Evolutionary conservation across 2,329 filamentous ascomycete species (phyloP), one percentile per base, ranked within the genome.

Genomic region (Sporothrix sp.): DNA sequence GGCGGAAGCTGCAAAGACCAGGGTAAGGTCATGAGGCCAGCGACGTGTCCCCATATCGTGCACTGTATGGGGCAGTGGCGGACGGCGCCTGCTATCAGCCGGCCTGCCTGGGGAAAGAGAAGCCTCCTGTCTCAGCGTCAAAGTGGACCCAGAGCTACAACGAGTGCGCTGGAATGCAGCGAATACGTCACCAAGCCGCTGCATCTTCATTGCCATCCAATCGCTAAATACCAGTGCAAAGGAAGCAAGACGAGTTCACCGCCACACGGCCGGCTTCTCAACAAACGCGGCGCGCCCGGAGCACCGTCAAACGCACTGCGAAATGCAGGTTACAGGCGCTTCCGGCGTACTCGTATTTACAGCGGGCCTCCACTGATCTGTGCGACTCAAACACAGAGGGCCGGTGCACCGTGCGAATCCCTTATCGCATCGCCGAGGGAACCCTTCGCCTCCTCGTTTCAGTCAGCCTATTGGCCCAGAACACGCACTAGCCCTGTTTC

Each of bases 371-470:
- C 20, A 16, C 44, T 30, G 32, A n/a, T 35, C 32, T 27, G 25
- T 35, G 13, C 30, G 43, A 28, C 16, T 32, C 43, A 45, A 33
- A 35, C 20, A 36, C 30, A 35, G 35, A 45, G 42, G 42, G 42
- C 27, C 36, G 18, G 35, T 18, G 30, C 51, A 56, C 56, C 33
- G 56, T 57, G 55, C 57, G 51, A 53, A 36, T 43, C 18, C 7
- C 52, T 57, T 58, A 55, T 61, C 59, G 59, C 56, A 61, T 62
- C 58, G 57, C 58, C 59, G 51, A 60, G 60, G 60, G 52, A 60
- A 60, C 58, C 51, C 53, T 50, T 16, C 45, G 50, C 45, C 51
- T 50, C 51, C 47, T 51, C 45, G 45, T 56, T 53, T 54, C 53
- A 55, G 57, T 56, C 51, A 58, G 52, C 51, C 51, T 47, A 62